Base-by-base conservation (phyloP, 73 alveolate species). In the Stentor roeselii region DNA sequence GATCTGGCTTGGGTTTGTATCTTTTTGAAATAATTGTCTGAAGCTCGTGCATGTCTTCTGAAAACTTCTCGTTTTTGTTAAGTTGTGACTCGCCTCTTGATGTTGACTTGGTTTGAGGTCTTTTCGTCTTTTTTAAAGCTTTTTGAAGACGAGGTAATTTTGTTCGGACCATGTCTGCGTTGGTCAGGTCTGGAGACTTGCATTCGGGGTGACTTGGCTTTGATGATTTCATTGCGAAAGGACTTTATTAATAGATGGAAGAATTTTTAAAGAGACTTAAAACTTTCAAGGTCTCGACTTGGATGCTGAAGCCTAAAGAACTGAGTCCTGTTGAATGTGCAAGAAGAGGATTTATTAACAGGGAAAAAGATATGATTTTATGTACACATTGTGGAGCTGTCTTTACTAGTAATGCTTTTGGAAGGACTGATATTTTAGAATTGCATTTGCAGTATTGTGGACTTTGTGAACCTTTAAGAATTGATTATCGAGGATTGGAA, bases 281-380 rank as follows among this genome's bases (percentile, higher is more conserved):
- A 50, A 50, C 67, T 50, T 50, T 50, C 21, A 50, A 50, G 21
- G 30, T 50, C 6, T 11, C 21, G 6, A 50, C 67, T 50, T 50
- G 67, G 67, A 50, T 50, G 67, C 30, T 6, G 67, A 50, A 50
- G 67, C 21, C 67, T 11, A 50, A 50, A 50, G 67, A 50, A 50
- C 67, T 50, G 30, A 50, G 67, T 50, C 67, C 67, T 50, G 67
- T 50, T 11, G 67, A 50, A 50, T 50, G 67, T 50, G 67, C 67
- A 21, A 50, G 21, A 50, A 50, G 67, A 50, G 67, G 67, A 50
- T 50, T 11, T 50, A 50, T 50, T 50, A 50, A 50, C 21, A 50
- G 30, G 6, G 6, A 6, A 50, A 50, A 50, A 50, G 67, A 50
- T 50, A 50, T 21, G 21, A 50, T 50, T 21, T 11, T 21, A 50